A percentile compares a stretch with the other conserved stretches of the same genome.
Evolutionary conservation across 2,329 filamentous ascomycete species (phyloP).

Genomic region (Cercospora sojina): DNA sequence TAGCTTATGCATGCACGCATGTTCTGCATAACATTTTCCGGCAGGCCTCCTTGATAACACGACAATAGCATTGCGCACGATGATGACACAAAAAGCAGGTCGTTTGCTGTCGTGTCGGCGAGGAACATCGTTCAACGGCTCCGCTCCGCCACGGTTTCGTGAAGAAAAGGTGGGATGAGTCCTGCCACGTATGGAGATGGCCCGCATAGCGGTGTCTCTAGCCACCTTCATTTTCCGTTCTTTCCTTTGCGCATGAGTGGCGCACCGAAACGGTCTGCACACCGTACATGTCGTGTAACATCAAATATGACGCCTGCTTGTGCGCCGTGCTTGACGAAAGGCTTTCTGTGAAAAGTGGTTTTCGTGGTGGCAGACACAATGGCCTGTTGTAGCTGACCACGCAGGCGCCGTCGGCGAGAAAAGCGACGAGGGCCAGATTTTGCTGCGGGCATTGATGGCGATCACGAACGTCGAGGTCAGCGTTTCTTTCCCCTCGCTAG

Average conservation of each 20-base stretch:
- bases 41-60: neutral
- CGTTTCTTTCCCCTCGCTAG: neutral
- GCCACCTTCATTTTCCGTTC: neutral
- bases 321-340: neutral
- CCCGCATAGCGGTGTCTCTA: neutral
- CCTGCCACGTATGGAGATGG: neutral
- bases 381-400: neutral
- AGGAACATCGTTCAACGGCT: neutral
- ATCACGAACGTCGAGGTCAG: neutral
- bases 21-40: constrained; percentile 7
- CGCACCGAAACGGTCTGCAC: neutral
- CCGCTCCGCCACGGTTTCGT: neutral
- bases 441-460: neutral
- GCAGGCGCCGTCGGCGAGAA: constrained; percentile 16
- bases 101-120: neutral
- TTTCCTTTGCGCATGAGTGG: neutral
- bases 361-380: constrained; percentile 10
- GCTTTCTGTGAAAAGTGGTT: neutral
- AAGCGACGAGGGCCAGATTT: neutral
- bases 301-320: neutral
- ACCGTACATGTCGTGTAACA: constrained; percentile 1
- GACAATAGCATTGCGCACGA: neutral
- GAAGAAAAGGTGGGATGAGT: neutral
- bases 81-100: neutral
- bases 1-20: constrained; percentile 8